Percentiles rank a stretch among this genome's conserved stretches.
These are phyloP conservation scores for Schizothecium vesticola DNA, from an alignment of 495 filamentous ascomycete genomes.

Conservation along the genomic window DNA sequence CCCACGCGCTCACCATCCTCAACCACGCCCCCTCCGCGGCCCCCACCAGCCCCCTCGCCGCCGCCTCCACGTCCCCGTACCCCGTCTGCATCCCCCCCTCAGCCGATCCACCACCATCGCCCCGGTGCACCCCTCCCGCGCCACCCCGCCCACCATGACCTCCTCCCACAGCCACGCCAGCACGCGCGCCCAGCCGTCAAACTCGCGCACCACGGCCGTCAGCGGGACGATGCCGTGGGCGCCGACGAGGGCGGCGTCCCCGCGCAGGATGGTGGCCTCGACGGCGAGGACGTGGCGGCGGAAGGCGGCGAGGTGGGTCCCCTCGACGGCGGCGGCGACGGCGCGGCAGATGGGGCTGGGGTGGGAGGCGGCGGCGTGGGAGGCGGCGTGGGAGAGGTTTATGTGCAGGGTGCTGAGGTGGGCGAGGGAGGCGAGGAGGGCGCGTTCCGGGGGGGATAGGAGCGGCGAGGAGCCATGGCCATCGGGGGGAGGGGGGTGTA, in stretches of 20 bases:
- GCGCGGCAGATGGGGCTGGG: conserved; percentile 77
- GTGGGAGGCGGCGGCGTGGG: conserved; percentile 62
- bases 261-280: conserved; percentile 66
- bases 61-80: conserved; percentile 75
- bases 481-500: conserved; percentile 43
- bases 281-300: conserved; percentile 79
- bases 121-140: conserved; percentile 37
- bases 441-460: conserved; percentile 72
- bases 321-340: conserved; percentile 73
- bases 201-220: conserved; percentile 75
- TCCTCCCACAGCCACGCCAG: conserved; percentile 82
- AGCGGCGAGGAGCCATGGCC: conserved; percentile 29
- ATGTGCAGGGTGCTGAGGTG: conserved; percentile 72
- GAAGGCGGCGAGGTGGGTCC: conserved; percentile 68
- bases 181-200: conserved; percentile 74
- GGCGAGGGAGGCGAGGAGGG: conserved; percentile 70
- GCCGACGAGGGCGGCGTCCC: conserved; percentile 68
- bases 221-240: conserved; percentile 90
- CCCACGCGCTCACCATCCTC: conserved; percentile 81
- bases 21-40: conserved; percentile 89
- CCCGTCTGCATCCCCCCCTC: conserved; percentile 75
- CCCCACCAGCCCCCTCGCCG: conserved; percentile 60
- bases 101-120: conserved; percentile 72
- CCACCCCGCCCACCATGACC: conserved; percentile 56
- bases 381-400: conserved; percentile 56